These are phyloP conservation scores for Rhizopogon salebrosus DNA, from an alignment of 768 basidiomycete species.

Conservation along the genomic window DNA sequence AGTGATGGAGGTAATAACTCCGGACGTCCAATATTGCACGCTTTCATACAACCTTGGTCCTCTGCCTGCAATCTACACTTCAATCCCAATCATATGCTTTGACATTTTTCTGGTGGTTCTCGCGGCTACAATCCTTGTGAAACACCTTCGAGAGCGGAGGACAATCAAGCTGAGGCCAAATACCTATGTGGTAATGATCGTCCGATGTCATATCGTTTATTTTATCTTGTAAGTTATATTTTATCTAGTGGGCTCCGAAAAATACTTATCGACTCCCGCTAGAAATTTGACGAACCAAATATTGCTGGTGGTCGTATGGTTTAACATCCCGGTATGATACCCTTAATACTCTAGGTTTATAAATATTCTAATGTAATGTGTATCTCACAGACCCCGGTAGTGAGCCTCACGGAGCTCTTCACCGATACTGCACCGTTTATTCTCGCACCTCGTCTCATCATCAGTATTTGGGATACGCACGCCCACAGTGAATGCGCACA, in stretches of 20 bases:
- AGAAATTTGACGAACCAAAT: not conserved
- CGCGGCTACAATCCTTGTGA: not conserved
- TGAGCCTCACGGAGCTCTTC: not conserved
- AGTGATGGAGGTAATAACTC: not conserved
- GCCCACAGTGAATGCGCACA: not conserved
- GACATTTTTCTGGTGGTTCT: not conserved
- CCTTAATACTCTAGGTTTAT: too few relatives aligned
- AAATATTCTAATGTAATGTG: not conserved
- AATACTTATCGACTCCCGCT: not conserved
- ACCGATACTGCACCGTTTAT: not conserved
- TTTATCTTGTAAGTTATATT: not conserved
- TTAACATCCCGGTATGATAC: not conserved
- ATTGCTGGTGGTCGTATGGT: not conserved
- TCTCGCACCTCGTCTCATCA: not conserved
- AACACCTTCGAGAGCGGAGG: not conserved
- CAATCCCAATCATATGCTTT: not conserved
- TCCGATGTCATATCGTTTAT: not conserved
- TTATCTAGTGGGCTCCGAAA: not conserved
- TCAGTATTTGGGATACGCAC: slow-evolving; percentile 1
- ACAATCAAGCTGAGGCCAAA: not conserved
- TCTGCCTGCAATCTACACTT: not conserved
- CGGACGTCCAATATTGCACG: not conserved
- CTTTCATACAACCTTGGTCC: not conserved
- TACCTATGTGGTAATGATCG: not conserved
- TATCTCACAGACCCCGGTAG: not conserved